Evolutionary conservation across 495 filamentous ascomycete species (phyloP).

Genomic region (Hypoxylon fragiforme): DNA sequence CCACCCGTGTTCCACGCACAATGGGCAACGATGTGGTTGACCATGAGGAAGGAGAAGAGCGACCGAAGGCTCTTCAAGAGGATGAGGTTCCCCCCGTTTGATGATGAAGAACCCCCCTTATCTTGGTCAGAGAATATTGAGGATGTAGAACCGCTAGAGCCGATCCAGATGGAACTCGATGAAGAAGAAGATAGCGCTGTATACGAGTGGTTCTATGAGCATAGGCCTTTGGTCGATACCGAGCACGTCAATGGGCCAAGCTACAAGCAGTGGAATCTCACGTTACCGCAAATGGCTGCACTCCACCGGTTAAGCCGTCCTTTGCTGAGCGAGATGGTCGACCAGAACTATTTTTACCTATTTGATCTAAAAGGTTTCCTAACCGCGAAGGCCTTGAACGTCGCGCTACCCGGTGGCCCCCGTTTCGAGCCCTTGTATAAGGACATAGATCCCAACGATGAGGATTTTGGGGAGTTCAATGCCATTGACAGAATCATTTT

Average conservation of each 20-base stretch:
- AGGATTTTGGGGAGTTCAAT: slow-evolving; percentile 99
- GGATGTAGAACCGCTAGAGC: slow-evolving; percentile 95
- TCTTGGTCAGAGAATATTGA: slow-evolving; percentile 99
- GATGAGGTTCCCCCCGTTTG: slow-evolving; percentile 98
- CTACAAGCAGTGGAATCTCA: slow-evolving; percentile 95
- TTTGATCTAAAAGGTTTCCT: slow-evolving; percentile 95
- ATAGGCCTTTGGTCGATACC: slow-evolving; percentile 87
- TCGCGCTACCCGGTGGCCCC: slow-evolving; percentile 94
- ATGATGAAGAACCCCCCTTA: slow-evolving; percentile 96
- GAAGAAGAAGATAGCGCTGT: slow-evolving; percentile 92
- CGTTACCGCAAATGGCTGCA: slow-evolving; percentile 93
- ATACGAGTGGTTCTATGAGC: slow-evolving; percentile 97
- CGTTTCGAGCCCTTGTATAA: slow-evolving; percentile 98
- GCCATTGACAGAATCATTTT: slow-evolving; percentile 99
- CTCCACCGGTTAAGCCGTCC: slow-evolving; percentile 91
- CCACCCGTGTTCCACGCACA: slow-evolving; percentile 98
- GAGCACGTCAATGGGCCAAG: slow-evolving; percentile 94
- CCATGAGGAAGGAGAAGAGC: slow-evolving; percentile 97
- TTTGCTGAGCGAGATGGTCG: slow-evolving; percentile 86
- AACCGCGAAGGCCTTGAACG: slow-evolving; percentile 96
- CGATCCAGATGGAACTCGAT: slow-evolving; percentile 98
- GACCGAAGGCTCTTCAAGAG: slow-evolving; percentile 96
- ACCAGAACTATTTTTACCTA: slow-evolving; percentile 98
- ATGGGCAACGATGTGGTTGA: slow-evolving; percentile 99
- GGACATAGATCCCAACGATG: slow-evolving; percentile 97